Base-by-base conservation (phyloP, 345 rosid species). In the Moringa oleifera region DNA sequence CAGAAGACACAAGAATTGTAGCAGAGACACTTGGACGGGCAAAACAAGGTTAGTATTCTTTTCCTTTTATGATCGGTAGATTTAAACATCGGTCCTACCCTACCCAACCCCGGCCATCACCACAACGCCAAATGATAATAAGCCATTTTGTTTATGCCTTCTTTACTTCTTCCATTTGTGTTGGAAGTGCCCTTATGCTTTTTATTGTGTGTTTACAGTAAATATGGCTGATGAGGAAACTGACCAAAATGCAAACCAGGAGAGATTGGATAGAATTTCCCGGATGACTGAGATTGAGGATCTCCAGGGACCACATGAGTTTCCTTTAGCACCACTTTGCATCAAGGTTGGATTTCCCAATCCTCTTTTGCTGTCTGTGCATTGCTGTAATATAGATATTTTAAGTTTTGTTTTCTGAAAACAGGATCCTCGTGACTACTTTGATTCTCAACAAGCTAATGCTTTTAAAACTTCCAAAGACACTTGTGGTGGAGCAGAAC, bases 371-470 rank as follows among this genome's bases (percentile, higher is more conserved):
- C n/a, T 66, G 51, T 11, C 57, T 53, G 66, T 68, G 23, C 49
- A 52, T 71, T 61, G 49, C 41, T 55, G 22, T 59, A 57, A 17
- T 9, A 24, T 58, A 45, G 52, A 20, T 23, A 23, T 22, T 25
- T 28, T 67, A 33, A 59, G n/a, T 20, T 59, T 59, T 37, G 11
- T 61, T 65, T 61, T 69, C 41, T 23, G 37, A 71, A 74, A 74
- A 69, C 76, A 90, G 98, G 94, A 93, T 75, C 94, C 96, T 41
- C 85, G 98, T 61, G 98, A 93, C 58, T 93, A 93, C 78, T 93
- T 93, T 70, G 97, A 93, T 80, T 87, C 94, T 61, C 98, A 90
- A 78, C 98, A 88, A 84, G 94, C 71, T 62, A 84, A 71, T 68
- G 81, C 89, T 15, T 66, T 80, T 46, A 81, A 73, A 71, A 65